Evolutionary conservation across 305 asterid species (phyloP), one percentile per base, ranked within the genome.

Genomic region (Coffea humblotiana): DNA sequence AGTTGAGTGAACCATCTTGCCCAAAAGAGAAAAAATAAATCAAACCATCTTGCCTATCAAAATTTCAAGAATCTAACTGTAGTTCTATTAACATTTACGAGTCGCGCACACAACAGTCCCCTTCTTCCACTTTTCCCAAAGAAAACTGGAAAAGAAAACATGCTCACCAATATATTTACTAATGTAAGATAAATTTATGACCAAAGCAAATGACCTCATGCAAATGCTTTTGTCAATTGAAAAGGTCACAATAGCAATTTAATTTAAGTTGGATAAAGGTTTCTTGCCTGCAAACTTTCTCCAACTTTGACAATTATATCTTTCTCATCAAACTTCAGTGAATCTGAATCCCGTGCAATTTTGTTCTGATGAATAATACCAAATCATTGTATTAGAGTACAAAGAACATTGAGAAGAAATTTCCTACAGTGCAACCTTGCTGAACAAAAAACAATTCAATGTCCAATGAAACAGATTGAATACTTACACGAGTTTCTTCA

Each of bases 401-500:
- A 54, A 29, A 64, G 40, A 32, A 40, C 29, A 15, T 40, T 2
- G 64, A 58, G 47, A 54, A 71, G 25, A 23, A 79, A 51, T 51
- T 51, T 51, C 21, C 14, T 15, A 47, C 21, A 45, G 29, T 45
- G 71, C 69, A 48, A 49, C 16, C 64, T 71, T 71, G 29, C 78
- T 37, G 35, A 37, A 52, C 27, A 29, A 54, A 54, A 32, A 14
- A 40, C 49, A 49, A 52, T 69, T 71, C 25, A 18, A 77, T 13
- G 21, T 37, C 23, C 51, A 60, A 47, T 61, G 48, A 79, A 58
- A 84, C 73, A 69, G 66, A 35, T 58, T 58, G 77, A 70, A 70
- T 79, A 88, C 94, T 90, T 88, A 96, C 99, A 82, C 97, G 97
- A 87, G 98, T 96, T 90, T 94, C 99, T 87, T 91, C 93, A 52